These are phyloP conservation scores for Mucor plumbeus DNA, from an alignment of 371 early-diverging fungal species.

Conservation along the genomic window DNA sequence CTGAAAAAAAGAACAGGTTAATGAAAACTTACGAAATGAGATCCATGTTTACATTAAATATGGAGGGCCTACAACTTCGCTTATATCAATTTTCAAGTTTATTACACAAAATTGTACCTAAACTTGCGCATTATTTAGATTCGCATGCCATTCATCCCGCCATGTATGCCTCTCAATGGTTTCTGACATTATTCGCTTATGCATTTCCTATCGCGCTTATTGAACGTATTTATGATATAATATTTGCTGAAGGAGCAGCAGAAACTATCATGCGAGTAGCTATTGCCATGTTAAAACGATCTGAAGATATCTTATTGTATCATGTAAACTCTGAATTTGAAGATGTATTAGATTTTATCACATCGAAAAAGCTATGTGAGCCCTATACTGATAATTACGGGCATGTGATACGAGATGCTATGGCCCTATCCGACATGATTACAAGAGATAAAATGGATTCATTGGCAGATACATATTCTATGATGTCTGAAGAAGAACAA, in stretches of 20 bases:
- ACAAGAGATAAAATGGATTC: slow-evolving; percentile 69
- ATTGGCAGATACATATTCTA: background rate
- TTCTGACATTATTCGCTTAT: slow-evolving; percentile 90
- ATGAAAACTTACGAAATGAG: slow-evolving; percentile 92
- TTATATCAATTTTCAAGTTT: slow-evolving; percentile 86
- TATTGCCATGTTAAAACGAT: slow-evolving; percentile 83
- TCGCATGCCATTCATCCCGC: slow-evolving; percentile 77
- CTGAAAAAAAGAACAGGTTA: slow-evolving; percentile 45
- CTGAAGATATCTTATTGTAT: slow-evolving; percentile 66
- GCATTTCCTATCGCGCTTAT: slow-evolving; percentile 80
- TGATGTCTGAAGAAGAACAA: background rate
- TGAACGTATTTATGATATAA: slow-evolving; percentile 81
- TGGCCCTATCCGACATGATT: slow-evolving; percentile 69
- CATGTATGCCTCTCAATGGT: slow-evolving; percentile 95
- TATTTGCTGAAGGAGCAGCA: slow-evolving; percentile 85
- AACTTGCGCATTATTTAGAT: slow-evolving; percentile 73
- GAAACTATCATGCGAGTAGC: slow-evolving; percentile 90
- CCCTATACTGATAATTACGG: slow-evolving; percentile 68
- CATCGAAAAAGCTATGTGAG: slow-evolving; percentile 73
- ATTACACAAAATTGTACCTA: slow-evolving; percentile 79
- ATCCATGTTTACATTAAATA: slow-evolving; percentile 80
- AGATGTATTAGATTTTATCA: slow-evolving; percentile 76
- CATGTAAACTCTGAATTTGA: slow-evolving; percentile 77
- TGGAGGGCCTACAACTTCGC: slow-evolving; percentile 86
- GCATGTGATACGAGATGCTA: slow-evolving; percentile 80